Percentiles rank a stretch among this genome's conserved stretches.
Evolutionary conservation across 2,329 filamentous ascomycete genomes (phyloP).

Genomic region (Fusarium floridanum): DNA sequence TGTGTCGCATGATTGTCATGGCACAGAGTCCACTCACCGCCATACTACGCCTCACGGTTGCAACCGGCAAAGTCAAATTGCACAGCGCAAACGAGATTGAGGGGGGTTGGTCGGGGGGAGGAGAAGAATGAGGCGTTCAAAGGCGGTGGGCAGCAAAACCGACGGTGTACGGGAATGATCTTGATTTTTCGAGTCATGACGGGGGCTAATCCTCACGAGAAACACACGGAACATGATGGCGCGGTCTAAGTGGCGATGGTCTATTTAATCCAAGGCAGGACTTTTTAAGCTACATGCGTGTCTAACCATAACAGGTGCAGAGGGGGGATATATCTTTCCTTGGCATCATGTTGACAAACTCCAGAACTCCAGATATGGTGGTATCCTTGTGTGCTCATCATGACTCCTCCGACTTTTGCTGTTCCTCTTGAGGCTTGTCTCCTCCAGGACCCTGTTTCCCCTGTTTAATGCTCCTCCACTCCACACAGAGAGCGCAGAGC

Average conservation of each 20-base stretch:
- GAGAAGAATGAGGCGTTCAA: background rate
- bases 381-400: slow-evolving; percentile 14
- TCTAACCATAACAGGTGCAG: background rate
- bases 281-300: background rate
- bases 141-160: slow-evolving; percentile 1
- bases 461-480: slow-evolving; percentile 78
- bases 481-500: slow-evolving; percentile 69
- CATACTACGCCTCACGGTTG: slow-evolving; percentile 32
- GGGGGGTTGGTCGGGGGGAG: background rate
- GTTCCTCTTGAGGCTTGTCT: background rate
- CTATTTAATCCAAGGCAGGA: background rate
- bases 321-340: background rate
- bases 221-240: background rate
- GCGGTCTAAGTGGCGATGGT: background rate
- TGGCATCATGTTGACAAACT: background rate
- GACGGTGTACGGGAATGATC: slow-evolving; percentile 3
- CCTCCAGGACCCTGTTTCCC: slow-evolving; percentile 24
- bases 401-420: slow-evolving; percentile 26
- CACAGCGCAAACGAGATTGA: background rate
- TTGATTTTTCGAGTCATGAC: slow-evolving; percentile 13
- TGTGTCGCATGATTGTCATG: slow-evolving; percentile 41
- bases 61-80: slow-evolving; percentile 2
- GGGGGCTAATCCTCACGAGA: background rate
- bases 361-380: background rate
- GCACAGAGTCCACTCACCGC: slow-evolving; percentile 35